Percentiles rank a stretch among this genome's conserved stretches.
phyloP scores from a whole-genome alignment of 2,329 filamentous ascomycete genomes.

The Aspergillus novoparasiticus region DNA sequence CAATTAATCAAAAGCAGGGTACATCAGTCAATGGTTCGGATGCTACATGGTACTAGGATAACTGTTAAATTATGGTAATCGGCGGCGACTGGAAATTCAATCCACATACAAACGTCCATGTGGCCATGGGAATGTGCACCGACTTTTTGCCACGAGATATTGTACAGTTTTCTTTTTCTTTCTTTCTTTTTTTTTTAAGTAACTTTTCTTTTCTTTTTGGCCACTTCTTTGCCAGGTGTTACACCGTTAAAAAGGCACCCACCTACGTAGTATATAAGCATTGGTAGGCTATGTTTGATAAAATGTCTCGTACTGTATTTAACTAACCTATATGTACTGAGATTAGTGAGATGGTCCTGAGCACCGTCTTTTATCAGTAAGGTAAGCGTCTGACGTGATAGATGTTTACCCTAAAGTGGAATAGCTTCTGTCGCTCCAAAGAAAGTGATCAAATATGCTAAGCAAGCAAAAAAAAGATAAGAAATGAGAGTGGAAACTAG shows the following conservation, averaged over 20 bases:
- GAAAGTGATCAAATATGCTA: neutral
- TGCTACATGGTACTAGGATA: neutral
- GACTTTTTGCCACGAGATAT: slow-evolving; percentile 4
- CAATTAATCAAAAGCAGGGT: neutral
- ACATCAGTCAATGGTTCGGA: neutral
- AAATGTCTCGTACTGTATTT: neutral
- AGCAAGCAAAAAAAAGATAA: neutral
- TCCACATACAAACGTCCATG: slow-evolving; percentile 3
- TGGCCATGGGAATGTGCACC: slow-evolving; percentile 1
- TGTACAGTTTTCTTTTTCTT: neutral
- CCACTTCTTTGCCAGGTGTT: neutral
- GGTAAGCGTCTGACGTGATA: neutral
- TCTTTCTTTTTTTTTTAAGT: neutral
- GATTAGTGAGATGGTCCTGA: neutral
- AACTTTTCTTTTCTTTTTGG: neutral
- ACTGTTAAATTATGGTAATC: neutral
- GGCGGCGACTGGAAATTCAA: neutral
- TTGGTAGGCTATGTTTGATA: neutral
- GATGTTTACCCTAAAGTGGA: neutral
- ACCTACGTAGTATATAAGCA: neutral
- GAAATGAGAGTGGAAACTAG: neutral
- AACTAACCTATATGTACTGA: neutral
- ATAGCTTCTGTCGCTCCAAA: neutral
- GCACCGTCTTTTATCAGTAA: neutral
- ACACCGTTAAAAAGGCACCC: neutral